These are phyloP conservation scores for Termitomyces sp. DNA, from an alignment of 768 basidiomycete species.

Conservation along the genomic window DNA sequence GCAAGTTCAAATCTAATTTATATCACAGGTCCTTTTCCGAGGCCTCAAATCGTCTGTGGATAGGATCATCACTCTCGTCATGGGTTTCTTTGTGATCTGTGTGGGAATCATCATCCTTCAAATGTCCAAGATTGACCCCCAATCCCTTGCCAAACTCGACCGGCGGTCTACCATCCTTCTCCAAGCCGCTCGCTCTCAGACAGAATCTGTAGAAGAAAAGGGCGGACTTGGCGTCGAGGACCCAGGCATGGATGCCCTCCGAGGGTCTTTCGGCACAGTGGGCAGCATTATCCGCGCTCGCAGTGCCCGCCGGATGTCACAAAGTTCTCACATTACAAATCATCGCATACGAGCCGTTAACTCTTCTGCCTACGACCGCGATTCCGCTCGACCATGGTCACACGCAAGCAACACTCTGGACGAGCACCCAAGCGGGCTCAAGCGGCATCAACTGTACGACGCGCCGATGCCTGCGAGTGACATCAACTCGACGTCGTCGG, in stretches of 20 bases:
- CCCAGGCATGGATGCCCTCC: constrained; percentile 88
- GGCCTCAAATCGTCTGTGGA: constrained; percentile 76
- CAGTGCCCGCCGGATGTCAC: constrained; percentile 51
- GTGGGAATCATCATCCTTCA: constrained; percentile 94
- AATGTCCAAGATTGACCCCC: constrained; percentile 93
- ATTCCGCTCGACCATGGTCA: constrained; percentile 18
- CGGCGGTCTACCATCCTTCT: constrained; percentile 87
- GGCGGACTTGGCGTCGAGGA: constrained; percentile 68
- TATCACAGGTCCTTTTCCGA: constrained; percentile 75
- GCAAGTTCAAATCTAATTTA: background rate
- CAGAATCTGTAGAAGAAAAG: constrained; percentile 72
- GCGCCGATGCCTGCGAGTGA: constrained; percentile 66
- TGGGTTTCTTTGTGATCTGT: constrained; percentile 91
- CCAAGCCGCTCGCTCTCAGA: constrained; percentile 74
- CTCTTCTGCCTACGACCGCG: constrained; percentile 32
- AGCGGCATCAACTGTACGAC: constrained; percentile 87
- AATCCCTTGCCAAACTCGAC: constrained; percentile 75
- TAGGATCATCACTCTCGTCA: constrained; percentile 86
- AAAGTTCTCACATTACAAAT: constrained; percentile 31
- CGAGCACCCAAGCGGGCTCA: constrained; percentile 40
- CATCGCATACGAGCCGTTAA: constrained; percentile 35
- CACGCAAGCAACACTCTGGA: constrained; percentile 15
- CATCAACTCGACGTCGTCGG: constrained; percentile 37
- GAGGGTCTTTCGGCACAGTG: constrained; percentile 88
- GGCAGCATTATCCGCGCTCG: constrained; percentile 85